phyloP scores from a whole-genome alignment of 805 yeast genomes.

The Candida khao-thaluensis region DNA sequence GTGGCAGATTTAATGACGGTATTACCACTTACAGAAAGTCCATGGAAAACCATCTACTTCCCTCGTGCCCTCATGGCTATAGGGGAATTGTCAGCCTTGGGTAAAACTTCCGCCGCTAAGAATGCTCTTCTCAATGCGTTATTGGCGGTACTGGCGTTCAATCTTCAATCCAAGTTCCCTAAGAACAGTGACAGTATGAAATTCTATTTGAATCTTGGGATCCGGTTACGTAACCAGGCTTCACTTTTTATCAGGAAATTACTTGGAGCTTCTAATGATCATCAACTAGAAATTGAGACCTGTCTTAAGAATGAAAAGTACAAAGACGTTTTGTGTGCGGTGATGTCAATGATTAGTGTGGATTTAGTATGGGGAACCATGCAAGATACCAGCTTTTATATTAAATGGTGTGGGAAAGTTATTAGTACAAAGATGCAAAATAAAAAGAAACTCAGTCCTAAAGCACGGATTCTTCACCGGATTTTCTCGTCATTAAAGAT shows the following conservation, averaged over 20 bases:
- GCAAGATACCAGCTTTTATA: constrained; percentile 77
- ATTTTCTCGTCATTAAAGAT: constrained; percentile 73
- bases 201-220: constrained; percentile 69
- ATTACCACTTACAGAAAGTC: constrained; percentile 68
- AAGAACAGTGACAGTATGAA: constrained; percentile 66
- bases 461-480: constrained; percentile 75
- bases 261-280: constrained; percentile 32
- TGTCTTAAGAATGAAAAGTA: constrained; percentile 58
- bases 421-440: constrained; percentile 65
- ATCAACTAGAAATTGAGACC: constrained; percentile 43
- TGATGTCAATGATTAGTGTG: constrained; percentile 81
- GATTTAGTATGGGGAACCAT: constrained; percentile 90
- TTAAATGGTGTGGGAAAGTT: constrained; percentile 73
- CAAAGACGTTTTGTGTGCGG: constrained; percentile 80
- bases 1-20: constrained; percentile 82
- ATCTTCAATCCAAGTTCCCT: constrained; percentile 68
- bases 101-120: constrained; percentile 71
- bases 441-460: constrained; percentile 65
- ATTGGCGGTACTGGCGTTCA: constrained; percentile 79
- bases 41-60: constrained; percentile 85
- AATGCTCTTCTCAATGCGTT: constrained; percentile 77
- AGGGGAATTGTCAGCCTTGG: constrained; percentile 75
- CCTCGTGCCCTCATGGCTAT: constrained; percentile 80
- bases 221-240: constrained; percentile 73
- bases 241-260: constrained; percentile 62